Base-by-base conservation (phyloP, 805 yeast genomes). In the Kluyveromyces dobzhanskii region DNA sequence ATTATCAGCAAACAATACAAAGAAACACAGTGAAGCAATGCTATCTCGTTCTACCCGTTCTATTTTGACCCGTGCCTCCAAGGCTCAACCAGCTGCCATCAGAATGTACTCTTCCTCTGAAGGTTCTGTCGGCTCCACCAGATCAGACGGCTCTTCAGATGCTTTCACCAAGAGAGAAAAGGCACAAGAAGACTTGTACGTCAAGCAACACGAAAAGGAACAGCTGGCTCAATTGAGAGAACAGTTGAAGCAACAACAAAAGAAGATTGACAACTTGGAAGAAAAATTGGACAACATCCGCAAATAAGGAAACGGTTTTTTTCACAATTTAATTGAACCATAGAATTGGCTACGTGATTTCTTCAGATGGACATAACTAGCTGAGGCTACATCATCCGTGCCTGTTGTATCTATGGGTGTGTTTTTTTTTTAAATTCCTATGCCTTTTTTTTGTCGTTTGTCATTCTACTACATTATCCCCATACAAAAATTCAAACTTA, bases 151-250 rank as follows among this genome's bases (percentile, higher is more conserved):
- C 38, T 61, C 70, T 37, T 66, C 69, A 33, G 85, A 80, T 54
- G 67, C 80, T 44, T 81, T 82, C 67, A 69, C 75, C 53, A 85
- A 87, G 62, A 87, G 94, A 63, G 98, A 92, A 73, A 81, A 76
- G 67, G 95, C 95, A 47, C 80, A 79, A 59, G 98, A 90, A 70
- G 86, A 82, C 61, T 71, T 69, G 54, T 88, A 78, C 70, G 71
- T 87, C 65, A 85, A 77, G 66, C 80, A 85, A 68, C 95, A 83
- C 60, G 95, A 90, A 71, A 82, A 80, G 60, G 95, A 86, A 64
- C 86, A 82, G 70, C 71, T 87, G 61, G 78, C 75, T 57, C 73
- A 74, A 36, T 75, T 87, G 62, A 81, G 71, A 62, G 86, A 82
- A 61, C 75, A 81, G 56, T 71, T 87, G 62, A 76, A 80, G 63